phyloP scores from a whole-genome alignment of 495 filamentous ascomycete genomes.

The Penicillium alfredii region DNA sequence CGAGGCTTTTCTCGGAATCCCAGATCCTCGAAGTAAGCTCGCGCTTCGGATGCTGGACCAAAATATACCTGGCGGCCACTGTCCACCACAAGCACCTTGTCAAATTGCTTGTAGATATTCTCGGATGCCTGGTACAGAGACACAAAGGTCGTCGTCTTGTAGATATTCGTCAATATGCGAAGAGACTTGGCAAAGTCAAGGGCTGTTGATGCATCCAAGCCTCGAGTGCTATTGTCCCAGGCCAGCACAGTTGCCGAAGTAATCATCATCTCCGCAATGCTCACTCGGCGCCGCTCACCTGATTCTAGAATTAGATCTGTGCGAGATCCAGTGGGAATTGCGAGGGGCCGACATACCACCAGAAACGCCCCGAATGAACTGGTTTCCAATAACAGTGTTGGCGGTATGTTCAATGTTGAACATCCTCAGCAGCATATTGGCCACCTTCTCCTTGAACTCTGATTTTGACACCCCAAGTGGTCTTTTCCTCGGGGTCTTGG shows the following conservation, averaged over 20 bases:
- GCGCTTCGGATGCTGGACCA: slow-evolving; percentile 62
- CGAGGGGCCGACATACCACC: slow-evolving; percentile 37
- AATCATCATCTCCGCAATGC: slow-evolving; percentile 55
- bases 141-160: slow-evolving; percentile 73
- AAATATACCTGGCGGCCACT: slow-evolving; percentile 75
- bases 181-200: slow-evolving; percentile 67
- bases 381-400: slow-evolving; percentile 75
- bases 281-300: slow-evolving; percentile 67
- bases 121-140: slow-evolving; percentile 80
- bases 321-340: too few species aligned
- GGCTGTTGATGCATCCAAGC: slow-evolving; percentile 77
- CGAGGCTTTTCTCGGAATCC: slow-evolving; percentile 74
- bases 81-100: slow-evolving; percentile 83
- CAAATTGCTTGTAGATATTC: slow-evolving; percentile 78
- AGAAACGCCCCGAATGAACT: slow-evolving; percentile 75
- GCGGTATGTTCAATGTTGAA: slow-evolving; percentile 83
- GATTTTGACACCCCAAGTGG: slow-evolving; percentile 58
- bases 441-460: slow-evolving; percentile 66
- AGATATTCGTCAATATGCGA: slow-evolving; percentile 70
- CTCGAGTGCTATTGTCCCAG: slow-evolving; percentile 83
- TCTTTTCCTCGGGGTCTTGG: slow-evolving; percentile 69
- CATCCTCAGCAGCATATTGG: slow-evolving; percentile 69
- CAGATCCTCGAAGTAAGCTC: slow-evolving; percentile 73
- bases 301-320: slow-evolving; percentile 1
- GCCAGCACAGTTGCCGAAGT: slow-evolving; percentile 65